These are phyloP conservation scores for Nemania diffusa DNA, from an alignment of 2,329 filamentous ascomycete genomes.

Conservation along the genomic window DNA sequence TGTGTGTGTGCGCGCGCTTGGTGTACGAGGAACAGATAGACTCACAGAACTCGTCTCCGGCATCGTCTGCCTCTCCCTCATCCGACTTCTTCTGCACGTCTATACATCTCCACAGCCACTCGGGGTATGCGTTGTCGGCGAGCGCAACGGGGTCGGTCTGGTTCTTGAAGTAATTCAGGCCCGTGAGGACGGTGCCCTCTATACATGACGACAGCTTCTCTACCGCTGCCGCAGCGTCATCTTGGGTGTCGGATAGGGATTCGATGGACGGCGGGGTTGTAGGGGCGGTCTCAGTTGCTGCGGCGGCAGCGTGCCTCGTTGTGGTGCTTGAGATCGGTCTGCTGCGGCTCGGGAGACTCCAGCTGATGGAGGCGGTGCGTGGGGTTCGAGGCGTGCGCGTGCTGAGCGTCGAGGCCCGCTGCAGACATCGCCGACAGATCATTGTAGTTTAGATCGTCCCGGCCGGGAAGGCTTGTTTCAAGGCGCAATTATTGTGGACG, in stretches of 20 bases:
- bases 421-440: slow-evolving; percentile 62
- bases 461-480: neutral
- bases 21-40: neutral
- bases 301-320: slow-evolving; percentile 48
- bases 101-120: slow-evolving; percentile 81
- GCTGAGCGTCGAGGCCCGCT: slow-evolving; percentile 53
- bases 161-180: slow-evolving; percentile 82
- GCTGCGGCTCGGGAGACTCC: slow-evolving; percentile 38
- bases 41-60: slow-evolving; percentile 84
- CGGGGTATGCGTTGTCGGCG: slow-evolving; percentile 80
- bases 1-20: neutral
- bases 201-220: slow-evolving; percentile 62
- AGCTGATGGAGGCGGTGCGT: slow-evolving; percentile 35
- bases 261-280: slow-evolving; percentile 44
- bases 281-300: slow-evolving; percentile 47
- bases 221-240: slow-evolving; percentile 34
- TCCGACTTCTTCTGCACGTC: slow-evolving; percentile 67
- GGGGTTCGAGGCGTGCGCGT: slow-evolving; percentile 36
- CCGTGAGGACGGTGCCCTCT: slow-evolving; percentile 75
- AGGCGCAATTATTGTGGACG: neutral
- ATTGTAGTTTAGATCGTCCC: slow-evolving; percentile 42
- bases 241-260: slow-evolving; percentile 41
- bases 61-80: slow-evolving; percentile 62
- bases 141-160: slow-evolving; percentile 77
- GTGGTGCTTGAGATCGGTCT: slow-evolving; percentile 54